Percentiles rank a stretch among this genome's conserved stretches.
phyloP scores from a whole-genome alignment of 441 rosid genomes.

The Erodium texanum region DNA sequence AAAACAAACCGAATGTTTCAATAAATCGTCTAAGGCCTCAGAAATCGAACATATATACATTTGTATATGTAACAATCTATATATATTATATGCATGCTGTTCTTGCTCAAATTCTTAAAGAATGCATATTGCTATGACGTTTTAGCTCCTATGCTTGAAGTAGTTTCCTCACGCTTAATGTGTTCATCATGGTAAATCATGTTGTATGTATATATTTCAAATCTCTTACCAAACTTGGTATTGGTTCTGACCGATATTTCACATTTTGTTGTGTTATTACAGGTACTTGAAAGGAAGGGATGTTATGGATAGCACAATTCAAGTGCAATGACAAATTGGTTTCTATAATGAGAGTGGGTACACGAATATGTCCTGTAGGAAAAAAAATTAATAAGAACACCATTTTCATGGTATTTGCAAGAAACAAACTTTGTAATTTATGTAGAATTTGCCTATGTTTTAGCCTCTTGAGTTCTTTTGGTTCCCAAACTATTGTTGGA shows the following conservation, averaged over 20 bases:
- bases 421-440: background rate
- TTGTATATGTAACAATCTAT: background rate
- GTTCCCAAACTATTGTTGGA: no score
- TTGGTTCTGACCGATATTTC: slow-evolving; percentile 8
- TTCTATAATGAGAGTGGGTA: slow-evolving; percentile 17
- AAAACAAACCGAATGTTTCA: slow-evolving; percentile 9
- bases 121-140: background rate
- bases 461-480: no score
- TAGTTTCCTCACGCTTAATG: background rate
- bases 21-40: slow-evolving; percentile 12
- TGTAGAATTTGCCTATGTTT: no score
- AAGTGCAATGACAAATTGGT: slow-evolving; percentile 21
- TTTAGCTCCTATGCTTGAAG: no score
- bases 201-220: no score
- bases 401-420: background rate
- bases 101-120: background rate
- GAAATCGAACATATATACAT: slow-evolving; percentile 6
- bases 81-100: no score
- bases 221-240: background rate
- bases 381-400: background rate
- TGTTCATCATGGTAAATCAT: no score
- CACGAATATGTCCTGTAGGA: background rate
- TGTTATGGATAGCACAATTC: slow-evolving; percentile 22
- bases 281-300: slow-evolving; percentile 42
- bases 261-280: slow-evolving; percentile 20